Evolutionary conservation across 2,329 filamentous ascomycete species (phyloP).

Genomic region (Pseudogymnoascus sp.): DNA sequence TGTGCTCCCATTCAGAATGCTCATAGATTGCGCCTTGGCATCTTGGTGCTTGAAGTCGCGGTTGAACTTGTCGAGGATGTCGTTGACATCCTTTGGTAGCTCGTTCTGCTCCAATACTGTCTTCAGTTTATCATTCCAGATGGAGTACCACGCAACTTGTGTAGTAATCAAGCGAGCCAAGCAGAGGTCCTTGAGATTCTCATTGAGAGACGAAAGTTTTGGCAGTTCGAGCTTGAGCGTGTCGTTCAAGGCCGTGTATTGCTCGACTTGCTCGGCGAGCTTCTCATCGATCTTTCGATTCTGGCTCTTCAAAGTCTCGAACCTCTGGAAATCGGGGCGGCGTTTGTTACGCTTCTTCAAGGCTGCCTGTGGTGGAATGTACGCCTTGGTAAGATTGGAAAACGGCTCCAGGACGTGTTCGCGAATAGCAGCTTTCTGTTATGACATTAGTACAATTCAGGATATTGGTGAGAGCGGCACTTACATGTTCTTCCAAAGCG

Average conservation of each 20-base stretch:
- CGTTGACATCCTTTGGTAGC: conserved; percentile 57
- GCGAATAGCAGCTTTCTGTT: conserved; percentile 56
- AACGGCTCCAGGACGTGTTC: conserved; percentile 82
- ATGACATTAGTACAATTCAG: conserved; percentile 16
- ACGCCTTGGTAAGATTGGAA: conserved; percentile 66
- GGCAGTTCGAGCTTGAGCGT: conserved; percentile 89
- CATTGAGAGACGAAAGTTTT: conserved; percentile 71
- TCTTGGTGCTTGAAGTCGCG: conserved; percentile 72
- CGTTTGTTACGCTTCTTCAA: conserved; percentile 94
- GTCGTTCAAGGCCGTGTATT: conserved; percentile 78
- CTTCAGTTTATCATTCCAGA: conserved; percentile 77
- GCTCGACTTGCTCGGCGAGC: conserved; percentile 72
- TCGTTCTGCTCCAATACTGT: conserved; percentile 59
- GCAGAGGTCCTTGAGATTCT: conserved; percentile 74
- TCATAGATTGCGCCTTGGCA: conserved; percentile 60
- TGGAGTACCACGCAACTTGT: conserved; percentile 72
- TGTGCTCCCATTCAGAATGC: conserved; percentile 66
- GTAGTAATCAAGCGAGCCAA: conserved; percentile 77
- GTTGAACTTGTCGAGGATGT: conserved; percentile 71
- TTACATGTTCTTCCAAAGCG: conserved; percentile 76
- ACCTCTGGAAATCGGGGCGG: conserved; percentile 80
- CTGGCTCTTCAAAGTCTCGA: conserved; percentile 64
- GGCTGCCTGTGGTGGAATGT: conserved; percentile 74
- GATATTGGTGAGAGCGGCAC: conserved; percentile 23
- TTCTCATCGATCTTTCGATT: conserved; percentile 86